phyloP scores from a whole-genome alignment of 1,139 yeast species.

The Yamadazyma jaroonii region DNA sequence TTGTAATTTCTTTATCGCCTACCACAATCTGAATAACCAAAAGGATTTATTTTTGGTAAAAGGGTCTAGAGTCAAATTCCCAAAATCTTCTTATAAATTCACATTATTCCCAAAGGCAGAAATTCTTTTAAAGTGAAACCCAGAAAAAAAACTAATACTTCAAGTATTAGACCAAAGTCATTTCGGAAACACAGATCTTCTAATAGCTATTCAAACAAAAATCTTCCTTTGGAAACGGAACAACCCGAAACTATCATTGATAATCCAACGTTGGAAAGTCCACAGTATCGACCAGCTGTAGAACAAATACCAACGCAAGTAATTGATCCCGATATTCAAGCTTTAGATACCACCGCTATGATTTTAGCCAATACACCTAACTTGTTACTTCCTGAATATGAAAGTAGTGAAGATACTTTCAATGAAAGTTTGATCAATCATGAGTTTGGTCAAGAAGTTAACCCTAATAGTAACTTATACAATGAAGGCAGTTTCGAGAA shows the following conservation, averaged over 20 bases:
- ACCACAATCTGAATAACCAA: not conserved
- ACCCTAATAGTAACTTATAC: not conserved
- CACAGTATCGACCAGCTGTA: no score
- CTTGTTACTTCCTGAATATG: no score
- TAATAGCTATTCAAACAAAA: no score
- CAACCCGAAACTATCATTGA: no score
- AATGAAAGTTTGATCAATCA: not conserved
- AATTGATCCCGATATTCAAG: no score
- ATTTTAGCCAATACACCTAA: no score
- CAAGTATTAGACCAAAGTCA: no score
- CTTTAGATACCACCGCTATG: no score
- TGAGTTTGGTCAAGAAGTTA: not conserved
- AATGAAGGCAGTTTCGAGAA: not conserved
- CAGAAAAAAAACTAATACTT: not conserved
- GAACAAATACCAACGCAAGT: no score
- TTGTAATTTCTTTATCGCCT: not conserved
- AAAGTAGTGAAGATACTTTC: not conserved
- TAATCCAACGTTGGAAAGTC: no score
- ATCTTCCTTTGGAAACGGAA: no score
- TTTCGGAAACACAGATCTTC: no score
- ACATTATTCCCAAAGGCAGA: not conserved
- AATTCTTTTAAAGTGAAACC: not conserved
- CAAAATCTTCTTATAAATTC: not conserved
- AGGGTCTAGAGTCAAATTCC: not conserved
- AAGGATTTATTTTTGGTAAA: not conserved